Conservation (phyloP, 495 filamentous ascomycete species). For the Aspergillus bridgeri region DNA sequence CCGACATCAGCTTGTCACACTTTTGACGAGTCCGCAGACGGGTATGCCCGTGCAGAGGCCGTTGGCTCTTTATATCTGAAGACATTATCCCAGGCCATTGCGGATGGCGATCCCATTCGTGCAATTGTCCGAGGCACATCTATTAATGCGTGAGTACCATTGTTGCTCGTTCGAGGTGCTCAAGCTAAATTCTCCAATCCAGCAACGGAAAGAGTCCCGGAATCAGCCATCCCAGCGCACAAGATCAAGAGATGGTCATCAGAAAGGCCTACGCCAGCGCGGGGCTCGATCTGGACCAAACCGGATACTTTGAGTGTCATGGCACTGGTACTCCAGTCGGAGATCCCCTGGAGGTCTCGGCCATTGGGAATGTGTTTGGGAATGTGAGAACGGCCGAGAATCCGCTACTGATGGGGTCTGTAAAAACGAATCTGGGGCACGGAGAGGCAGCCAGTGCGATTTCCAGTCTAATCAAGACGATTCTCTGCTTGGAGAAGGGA, state of each 20-base stretch:
- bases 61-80: conserved; percentile 33
- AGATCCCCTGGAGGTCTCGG: conserved; percentile 14
- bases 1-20: conserved; percentile 23
- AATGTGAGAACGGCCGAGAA: too few species aligned
- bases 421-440: conserved; percentile 47
- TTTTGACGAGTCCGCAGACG: conserved; percentile 32
- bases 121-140: conserved; percentile 38
- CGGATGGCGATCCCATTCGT: conserved; percentile 32
- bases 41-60: conserved; percentile 40
- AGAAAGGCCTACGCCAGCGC: conserved; percentile 23
- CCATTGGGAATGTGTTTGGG: too few species aligned
- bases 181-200: too few species aligned
- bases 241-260: conserved; percentile 27
- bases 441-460: conserved; percentile 33
- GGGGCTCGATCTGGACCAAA: conserved; percentile 17
- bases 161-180: too few species aligned
- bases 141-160: conserved; percentile 51
- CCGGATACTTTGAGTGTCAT: conserved; percentile 29
- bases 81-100: conserved; percentile 28
- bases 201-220: conserved; percentile 26
- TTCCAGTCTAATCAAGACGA: conserved; percentile 54
- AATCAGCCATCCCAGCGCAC: conserved; percentile 20
- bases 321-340: conserved; percentile 37
- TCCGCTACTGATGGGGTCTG: conserved; percentile 31
- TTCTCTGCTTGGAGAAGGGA: conserved; percentile 43